Evolutionary conservation across 2,329 filamentous ascomycete genomes (phyloP).

Genomic region (Verticillium tricorpus): DNA sequence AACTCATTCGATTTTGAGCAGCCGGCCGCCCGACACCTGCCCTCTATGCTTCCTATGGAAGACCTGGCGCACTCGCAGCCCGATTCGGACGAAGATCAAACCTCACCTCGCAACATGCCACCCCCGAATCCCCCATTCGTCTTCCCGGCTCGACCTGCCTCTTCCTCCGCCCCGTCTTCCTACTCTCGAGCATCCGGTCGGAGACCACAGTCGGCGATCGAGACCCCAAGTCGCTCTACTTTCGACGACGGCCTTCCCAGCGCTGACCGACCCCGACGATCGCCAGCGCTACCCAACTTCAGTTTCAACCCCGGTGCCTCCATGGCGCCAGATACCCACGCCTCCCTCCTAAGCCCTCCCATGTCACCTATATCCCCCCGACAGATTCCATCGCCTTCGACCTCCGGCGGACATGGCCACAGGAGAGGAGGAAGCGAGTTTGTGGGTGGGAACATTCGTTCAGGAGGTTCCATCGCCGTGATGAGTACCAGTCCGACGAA

Average conservation of each 20-base stretch:
- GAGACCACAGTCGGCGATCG: conserved; percentile 50
- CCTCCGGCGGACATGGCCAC: conserved; percentile 66
- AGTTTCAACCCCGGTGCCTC: conserved; percentile 50
- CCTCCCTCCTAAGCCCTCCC: conserved; percentile 47
- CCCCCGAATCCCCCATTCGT: conserved; percentile 61
- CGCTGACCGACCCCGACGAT: conserved; percentile 13
- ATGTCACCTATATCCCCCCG: conserved; percentile 40
- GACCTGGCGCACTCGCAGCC: background rate
- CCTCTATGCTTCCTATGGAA: conserved; percentile 2
- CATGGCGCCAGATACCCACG: conserved; percentile 25
- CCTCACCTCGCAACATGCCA: conserved; percentile 28
- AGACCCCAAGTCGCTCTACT: conserved; percentile 28
- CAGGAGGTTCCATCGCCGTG: conserved; percentile 53
- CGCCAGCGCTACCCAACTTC: conserved; percentile 47
- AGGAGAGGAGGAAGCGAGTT: conserved; percentile 81
- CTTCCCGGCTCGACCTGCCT: conserved; percentile 50
- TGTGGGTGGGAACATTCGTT: conserved; percentile 66
- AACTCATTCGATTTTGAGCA: background rate
- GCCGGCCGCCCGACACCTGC: background rate
- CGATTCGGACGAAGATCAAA: conserved; percentile 12
- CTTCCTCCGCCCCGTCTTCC: conserved; percentile 42
- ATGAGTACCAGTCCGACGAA: conserved; percentile 69
- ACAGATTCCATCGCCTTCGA: conserved; percentile 49
- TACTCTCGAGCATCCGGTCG: conserved; percentile 44
- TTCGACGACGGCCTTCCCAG: background rate